Base-by-base conservation (phyloP, 192 early-diverging fungal genomes). In the Coemansia asiatica region DNA sequence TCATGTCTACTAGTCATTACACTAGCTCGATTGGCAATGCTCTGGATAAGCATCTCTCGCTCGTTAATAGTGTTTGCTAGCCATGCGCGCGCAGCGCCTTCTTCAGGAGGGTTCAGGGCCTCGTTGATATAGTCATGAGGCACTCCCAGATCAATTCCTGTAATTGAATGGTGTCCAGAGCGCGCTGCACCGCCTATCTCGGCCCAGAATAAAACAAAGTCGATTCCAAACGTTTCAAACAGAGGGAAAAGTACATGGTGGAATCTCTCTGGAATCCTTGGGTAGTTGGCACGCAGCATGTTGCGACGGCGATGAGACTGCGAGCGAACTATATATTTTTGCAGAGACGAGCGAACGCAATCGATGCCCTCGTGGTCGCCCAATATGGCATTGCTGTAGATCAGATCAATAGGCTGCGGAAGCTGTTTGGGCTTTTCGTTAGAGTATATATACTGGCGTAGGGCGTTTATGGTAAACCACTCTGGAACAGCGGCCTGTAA, bases 141-240 rank as follows among this genome's bases (percentile, higher is more conserved):
- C 23, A 95, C 86, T 5, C 90, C 89, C 5, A 95, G 72, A 64
- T 96, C 95, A 50, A 95, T 94, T 18, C 95, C 95, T 22, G 92
- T 90, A 57, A 96, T 93, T 48, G 91, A 94, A 60, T 96, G 94
- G 68, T 98, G 94, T 1, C 96, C 95, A 18, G 66, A 58, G 19
- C 68, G 70, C 12, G 21, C 44, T 8, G 44, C 15, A 3, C 65
- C 74, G 47, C 67, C 79, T 3, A 55, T 23, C 33, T 73, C 68
- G 12, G 60, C 72, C 94, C 94, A 98, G 63, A 93, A 90, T 8
- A 98, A 65, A 12, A 88, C 81, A 61, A 98, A 85, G 64, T 98
- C 96, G 16, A 96, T 85, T 61, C 95, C 90, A 64, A 92, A 90
- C 8, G 89, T 90, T 64, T 87, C 91, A 72, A 91, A 98, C 9